Conservation (phyloP, 352 stramenopile species). For the Globisporangium carolinianum region DNA sequence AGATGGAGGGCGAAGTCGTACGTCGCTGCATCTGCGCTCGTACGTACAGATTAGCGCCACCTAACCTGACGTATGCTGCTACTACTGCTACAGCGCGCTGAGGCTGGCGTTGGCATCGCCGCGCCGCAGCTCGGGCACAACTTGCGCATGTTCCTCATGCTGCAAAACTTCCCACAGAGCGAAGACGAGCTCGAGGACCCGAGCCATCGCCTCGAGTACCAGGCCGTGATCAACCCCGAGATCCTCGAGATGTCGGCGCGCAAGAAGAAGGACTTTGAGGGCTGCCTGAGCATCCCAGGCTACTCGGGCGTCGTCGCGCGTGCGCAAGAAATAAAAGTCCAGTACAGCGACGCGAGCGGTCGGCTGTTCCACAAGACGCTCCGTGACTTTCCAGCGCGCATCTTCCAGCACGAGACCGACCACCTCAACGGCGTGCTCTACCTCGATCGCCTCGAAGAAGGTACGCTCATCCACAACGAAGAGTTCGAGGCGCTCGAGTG, state of each 20-base stretch:
- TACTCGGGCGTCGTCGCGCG: conserved; percentile 73
- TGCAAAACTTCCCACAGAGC: conserved; percentile 52
- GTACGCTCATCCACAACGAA: conserved; percentile 78
- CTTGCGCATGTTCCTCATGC: conserved; percentile 78
- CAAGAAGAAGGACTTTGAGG: conserved; percentile 75
- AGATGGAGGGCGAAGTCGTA: conserved; percentile 60
- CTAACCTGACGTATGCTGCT: neutral
- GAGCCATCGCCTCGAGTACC: conserved; percentile 40
- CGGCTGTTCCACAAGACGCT: conserved; percentile 48
- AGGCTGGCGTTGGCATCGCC: conserved; percentile 69
- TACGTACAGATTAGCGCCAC: neutral
- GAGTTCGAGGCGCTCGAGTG: conserved; percentile 68
- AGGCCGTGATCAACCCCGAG: conserved; percentile 73
- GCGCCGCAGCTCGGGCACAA: conserved; percentile 73
- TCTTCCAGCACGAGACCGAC: conserved; percentile 83
- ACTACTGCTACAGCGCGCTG: conserved; percentile 27
- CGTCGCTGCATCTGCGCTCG: neutral
- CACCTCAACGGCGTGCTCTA: conserved; percentile 76
- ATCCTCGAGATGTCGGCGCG: conserved; percentile 46
- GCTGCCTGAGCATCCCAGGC: conserved; percentile 73
- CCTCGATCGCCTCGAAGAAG: conserved; percentile 57
- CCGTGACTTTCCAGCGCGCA: conserved; percentile 64
- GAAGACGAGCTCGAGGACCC: conserved; percentile 40
- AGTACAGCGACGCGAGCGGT: conserved; percentile 51
- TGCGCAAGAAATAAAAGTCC: conserved; percentile 52